Conservation (phyloP, 2,329 filamentous ascomycete species). For the Calonectria multiphialidica region DNA sequence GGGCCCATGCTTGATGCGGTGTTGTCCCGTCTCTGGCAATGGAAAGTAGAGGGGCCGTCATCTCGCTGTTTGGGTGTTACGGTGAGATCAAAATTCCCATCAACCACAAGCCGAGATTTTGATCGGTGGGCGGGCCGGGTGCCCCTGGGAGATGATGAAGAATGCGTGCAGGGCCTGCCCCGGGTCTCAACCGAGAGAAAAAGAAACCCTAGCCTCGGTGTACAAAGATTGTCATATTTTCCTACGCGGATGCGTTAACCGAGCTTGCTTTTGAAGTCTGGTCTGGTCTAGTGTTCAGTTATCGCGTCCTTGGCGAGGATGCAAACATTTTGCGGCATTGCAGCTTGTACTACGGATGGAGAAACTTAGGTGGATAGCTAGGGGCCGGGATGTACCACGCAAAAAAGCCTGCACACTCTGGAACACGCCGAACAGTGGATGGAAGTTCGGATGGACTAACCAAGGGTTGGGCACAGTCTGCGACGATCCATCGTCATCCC, state of each 20-base stretch:
- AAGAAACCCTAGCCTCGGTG: not conserved
- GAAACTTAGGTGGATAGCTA: not conserved
- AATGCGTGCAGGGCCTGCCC: constrained; percentile 27
- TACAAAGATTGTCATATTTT: constrained; percentile 13
- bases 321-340: not conserved
- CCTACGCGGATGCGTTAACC: constrained; percentile 1
- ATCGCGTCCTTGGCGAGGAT: constrained; percentile 10
- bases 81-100: constrained; percentile 38
- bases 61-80: constrained; percentile 21
- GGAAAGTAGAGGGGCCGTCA: constrained; percentile 22
- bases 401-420: constrained; percentile 1
- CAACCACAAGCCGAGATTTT: constrained; percentile 42
- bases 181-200: constrained; percentile 5
- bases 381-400: not conserved
- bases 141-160: constrained; percentile 34
- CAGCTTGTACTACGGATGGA: not conserved
- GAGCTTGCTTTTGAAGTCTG: not conserved
- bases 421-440: constrained; percentile 9
- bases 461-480: not conserved
- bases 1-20: constrained; percentile 24
- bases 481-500: constrained; percentile 26
- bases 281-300: not conserved
- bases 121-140: constrained; percentile 37
- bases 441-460: constrained; percentile 11
- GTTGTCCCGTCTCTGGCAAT: constrained; percentile 29